Evolutionary conservation across 768 basidiomycete species (phyloP).

Genomic region (Tylopilus plumbeoviolaceoides): DNA sequence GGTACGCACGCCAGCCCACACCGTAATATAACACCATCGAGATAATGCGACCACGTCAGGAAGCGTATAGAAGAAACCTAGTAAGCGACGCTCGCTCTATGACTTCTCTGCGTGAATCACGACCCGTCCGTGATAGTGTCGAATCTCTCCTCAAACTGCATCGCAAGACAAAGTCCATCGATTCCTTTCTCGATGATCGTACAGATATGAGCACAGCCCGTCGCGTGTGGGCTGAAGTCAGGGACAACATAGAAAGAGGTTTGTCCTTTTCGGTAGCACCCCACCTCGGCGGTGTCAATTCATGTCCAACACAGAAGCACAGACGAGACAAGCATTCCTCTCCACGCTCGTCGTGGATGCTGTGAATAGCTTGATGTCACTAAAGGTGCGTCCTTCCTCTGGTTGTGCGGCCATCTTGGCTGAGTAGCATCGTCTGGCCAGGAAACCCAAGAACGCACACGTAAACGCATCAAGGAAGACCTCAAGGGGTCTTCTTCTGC

Average conservation of each 20-base stretch:
- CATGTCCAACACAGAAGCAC: conserved; percentile 60
- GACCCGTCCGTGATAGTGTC: conserved; percentile 43
- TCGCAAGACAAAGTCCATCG: conserved; percentile 64
- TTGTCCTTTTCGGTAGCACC: conserved; percentile 12
- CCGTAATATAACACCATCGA: conserved; percentile 15
- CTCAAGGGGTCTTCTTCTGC: conserved; percentile 71
- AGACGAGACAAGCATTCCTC: conserved; percentile 77
- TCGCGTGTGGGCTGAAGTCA: conserved; percentile 76
- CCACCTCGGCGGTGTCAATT: background rate
- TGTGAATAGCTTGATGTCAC: conserved; percentile 58
- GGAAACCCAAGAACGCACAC: conserved; percentile 91
- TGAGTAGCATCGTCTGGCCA: conserved; percentile 25
- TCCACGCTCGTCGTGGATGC: conserved; percentile 67
- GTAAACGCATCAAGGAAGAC: conserved; percentile 89
- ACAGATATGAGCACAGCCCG: conserved; percentile 60
- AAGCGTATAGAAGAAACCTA: conserved; percentile 83
- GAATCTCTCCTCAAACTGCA: conserved; percentile 72
- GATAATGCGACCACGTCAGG: conserved; percentile 37
- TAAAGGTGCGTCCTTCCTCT: conserved; percentile 49
- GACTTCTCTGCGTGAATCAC: background rate
- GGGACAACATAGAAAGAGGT: conserved; percentile 85
- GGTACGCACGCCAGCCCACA: conserved; percentile 42
- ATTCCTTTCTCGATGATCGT: conserved; percentile 70
- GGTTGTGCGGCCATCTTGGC: background rate
- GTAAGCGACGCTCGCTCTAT: conserved; percentile 38